Evolutionary conservation across 345 rosid genomes (phyloP).

Genomic region (Kernera saxatilis): DNA sequence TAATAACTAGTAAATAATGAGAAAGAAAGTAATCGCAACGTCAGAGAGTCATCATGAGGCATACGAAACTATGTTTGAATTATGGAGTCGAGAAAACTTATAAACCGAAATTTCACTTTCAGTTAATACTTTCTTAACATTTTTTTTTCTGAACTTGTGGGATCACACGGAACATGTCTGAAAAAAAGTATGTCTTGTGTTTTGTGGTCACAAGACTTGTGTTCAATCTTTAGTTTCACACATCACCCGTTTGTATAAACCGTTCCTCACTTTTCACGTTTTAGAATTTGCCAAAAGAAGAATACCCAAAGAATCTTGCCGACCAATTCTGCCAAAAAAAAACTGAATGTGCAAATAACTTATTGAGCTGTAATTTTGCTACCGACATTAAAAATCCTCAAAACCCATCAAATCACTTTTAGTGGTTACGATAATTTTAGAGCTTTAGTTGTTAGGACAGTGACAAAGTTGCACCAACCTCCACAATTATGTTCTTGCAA

Average conservation of each 20-base stretch:
- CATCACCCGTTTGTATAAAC: conserved; percentile 17
- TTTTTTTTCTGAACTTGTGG: neutral
- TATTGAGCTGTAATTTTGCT: neutral
- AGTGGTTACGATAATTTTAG: conserved; percentile 6
- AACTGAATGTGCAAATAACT: neutral
- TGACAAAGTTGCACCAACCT: conserved; percentile 15
- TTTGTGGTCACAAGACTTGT: conserved; percentile 26
- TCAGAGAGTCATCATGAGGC: neutral
- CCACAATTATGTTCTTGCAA: conserved; percentile 3
- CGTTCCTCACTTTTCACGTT: conserved; percentile 18
- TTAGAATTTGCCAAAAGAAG: neutral
- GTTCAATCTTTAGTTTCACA: conserved; percentile 20
- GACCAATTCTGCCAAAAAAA: conserved; percentile 8
- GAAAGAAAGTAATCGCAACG: neutral
- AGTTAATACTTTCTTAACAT: neutral
- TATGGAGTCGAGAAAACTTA: neutral
- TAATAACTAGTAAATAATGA: neutral
- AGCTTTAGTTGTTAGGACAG: conserved; percentile 16
- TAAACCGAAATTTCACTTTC: neutral
- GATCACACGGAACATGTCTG: conserved; percentile 25
- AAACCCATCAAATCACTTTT: neutral
- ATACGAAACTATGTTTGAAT: neutral
- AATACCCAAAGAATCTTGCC: conserved; percentile 20
- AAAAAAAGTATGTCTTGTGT: neutral
- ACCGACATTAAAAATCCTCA: neutral